phyloP scores from a whole-genome alignment of 1,139 yeast genomes.

The Hemisphaericaspora lyxosophila region DNA sequence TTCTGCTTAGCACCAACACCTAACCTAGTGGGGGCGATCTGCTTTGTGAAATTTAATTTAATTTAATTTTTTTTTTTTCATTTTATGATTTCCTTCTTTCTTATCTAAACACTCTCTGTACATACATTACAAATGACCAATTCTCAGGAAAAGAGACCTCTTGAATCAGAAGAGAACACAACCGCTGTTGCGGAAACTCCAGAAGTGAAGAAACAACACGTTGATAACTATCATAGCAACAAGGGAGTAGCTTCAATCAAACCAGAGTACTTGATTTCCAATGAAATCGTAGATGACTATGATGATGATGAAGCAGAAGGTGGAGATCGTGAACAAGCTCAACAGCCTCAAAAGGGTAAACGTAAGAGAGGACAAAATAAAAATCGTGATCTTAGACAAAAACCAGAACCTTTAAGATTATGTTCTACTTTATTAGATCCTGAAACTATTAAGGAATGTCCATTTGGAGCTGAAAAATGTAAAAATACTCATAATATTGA shows the following conservation, averaged over 20 bases:
- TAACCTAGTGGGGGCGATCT: not conserved
- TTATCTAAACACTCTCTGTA: not conserved
- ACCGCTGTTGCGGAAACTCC: constrained; percentile 18
- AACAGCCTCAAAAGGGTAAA: constrained; percentile 36
- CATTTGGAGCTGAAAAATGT: constrained; percentile 71
- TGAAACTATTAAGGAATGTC: constrained; percentile 49
- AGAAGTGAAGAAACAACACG: constrained; percentile 25
- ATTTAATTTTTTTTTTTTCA: not conserved
- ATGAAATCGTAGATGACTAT: constrained; percentile 39
- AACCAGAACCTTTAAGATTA: constrained; percentile 61
- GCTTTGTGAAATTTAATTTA: not conserved
- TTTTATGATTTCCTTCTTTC: not conserved
- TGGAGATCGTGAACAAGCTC: constrained; percentile 30
- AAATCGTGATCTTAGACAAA: constrained; percentile 74
- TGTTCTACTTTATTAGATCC: constrained; percentile 66
- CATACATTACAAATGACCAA: not conserved
- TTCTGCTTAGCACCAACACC: no score
- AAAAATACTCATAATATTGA: constrained; percentile 73
- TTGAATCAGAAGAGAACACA: constrained; percentile 12
- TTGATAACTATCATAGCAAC: constrained; percentile 12
- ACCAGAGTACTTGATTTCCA: constrained; percentile 52
- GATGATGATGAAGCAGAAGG: constrained; percentile 52
- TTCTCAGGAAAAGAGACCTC: constrained; percentile 20
- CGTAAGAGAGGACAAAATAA: constrained; percentile 85
- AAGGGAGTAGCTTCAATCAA: constrained; percentile 69